Conservation (phyloP, 345 rosid genomes). For the Luvunga scandens region DNA sequence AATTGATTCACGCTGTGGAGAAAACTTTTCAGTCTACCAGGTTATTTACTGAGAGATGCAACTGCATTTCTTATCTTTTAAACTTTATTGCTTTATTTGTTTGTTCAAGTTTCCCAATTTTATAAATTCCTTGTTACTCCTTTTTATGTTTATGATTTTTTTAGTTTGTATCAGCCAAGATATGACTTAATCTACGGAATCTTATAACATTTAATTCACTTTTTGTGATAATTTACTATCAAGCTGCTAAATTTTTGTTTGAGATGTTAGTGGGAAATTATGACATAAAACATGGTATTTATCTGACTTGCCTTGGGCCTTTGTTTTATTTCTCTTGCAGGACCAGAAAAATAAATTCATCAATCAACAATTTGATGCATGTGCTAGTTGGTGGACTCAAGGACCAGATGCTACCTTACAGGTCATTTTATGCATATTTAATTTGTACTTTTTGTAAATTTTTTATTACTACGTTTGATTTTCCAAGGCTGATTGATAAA, state of each 20-base stretch:
- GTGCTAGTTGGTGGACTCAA: slow-evolving; percentile 99
- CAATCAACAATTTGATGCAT: slow-evolving; percentile 87
- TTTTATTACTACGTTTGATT: not conserved
- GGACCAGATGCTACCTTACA: slow-evolving; percentile 90
- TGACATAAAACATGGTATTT: not conserved
- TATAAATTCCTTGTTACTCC: not conserved
- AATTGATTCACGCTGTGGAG: slow-evolving; percentile 93
- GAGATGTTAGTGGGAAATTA: slow-evolving; percentile 3
- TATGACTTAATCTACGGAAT: not conserved
- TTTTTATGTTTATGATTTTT: not conserved
- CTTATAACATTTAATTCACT: not conserved
- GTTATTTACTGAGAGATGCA: slow-evolving; percentile 32
- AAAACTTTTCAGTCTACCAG: slow-evolving; percentile 83
- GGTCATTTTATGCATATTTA: slow-evolving; percentile 46
- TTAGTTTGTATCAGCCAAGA: not conserved
- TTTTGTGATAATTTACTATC: not conserved
- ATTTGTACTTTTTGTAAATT: not conserved
- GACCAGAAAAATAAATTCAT: slow-evolving; percentile 40
- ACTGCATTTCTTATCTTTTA: not conserved
- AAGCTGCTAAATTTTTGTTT: not conserved
- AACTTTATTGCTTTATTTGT: not conserved
- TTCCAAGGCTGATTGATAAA: not conserved
- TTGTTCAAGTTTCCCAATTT: not conserved
- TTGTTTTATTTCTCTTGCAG: slow-evolving; percentile 23
- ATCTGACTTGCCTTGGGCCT: not conserved